A percentile compares a stretch with the other conserved stretches of the same genome.
These are phyloP conservation scores for Citropsis articulata DNA, from an alignment of 345 rosid genomes.

Conservation along the genomic window DNA sequence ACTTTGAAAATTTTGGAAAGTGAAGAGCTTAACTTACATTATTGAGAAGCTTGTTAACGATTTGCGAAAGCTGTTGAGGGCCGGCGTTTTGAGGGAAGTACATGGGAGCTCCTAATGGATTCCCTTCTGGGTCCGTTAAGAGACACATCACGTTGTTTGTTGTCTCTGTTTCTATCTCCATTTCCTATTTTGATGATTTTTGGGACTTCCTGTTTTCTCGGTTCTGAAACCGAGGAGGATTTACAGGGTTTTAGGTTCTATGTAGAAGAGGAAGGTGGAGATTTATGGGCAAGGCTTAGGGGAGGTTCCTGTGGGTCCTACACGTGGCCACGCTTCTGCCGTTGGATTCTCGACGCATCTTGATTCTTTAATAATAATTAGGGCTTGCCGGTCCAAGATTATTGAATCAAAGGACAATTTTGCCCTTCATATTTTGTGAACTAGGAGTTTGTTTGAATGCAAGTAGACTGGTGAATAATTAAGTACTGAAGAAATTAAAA, in stretches of 20 bases:
- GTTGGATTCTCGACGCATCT: neutral
- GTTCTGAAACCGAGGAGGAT: neutral
- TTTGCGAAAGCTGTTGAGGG: constrained; percentile 78
- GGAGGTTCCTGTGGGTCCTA: neutral
- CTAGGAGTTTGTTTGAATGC: too few relatives aligned
- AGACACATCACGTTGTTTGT: constrained; percentile 74
- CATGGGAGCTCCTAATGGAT: constrained; percentile 59
- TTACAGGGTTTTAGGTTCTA: neutral
- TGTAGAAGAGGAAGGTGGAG: too few relatives aligned
- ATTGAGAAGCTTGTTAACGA: constrained; percentile 75
- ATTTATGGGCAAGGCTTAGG: too few relatives aligned
- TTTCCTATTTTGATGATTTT: constrained; percentile 1
- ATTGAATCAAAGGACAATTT: too few relatives aligned
- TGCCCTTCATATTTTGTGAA: too few relatives aligned
- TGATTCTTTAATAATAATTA: too few relatives aligned
- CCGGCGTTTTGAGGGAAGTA: constrained; percentile 81
- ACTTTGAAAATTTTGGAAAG: neutral
- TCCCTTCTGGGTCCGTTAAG: constrained; percentile 81
- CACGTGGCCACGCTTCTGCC: neutral
- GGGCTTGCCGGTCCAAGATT: too few relatives aligned
- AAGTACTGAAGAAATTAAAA: too few relatives aligned
- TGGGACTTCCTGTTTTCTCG: too few relatives aligned
- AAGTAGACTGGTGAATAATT: too few relatives aligned
- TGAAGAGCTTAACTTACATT: neutral
- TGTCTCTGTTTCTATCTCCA: constrained; percentile 36